Conservation (phyloP, 495 filamentous ascomycete genomes). For the Xylaria grammica region DNA sequence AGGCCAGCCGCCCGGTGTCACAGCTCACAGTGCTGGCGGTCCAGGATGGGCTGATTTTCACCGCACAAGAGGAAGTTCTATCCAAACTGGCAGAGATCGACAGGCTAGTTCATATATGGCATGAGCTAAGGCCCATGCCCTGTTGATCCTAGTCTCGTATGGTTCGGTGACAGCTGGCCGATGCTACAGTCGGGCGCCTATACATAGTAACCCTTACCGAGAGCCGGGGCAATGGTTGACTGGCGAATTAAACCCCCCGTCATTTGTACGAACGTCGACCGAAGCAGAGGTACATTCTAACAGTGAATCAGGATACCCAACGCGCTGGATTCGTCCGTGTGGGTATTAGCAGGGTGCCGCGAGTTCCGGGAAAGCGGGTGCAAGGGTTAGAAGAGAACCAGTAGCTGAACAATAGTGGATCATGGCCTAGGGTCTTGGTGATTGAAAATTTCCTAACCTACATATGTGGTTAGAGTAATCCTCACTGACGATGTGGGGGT, state of each 20-base stretch:
- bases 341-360: too few species aligned
- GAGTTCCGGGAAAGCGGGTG: too few species aligned
- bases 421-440: not conserved
- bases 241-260: not conserved
- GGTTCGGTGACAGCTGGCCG: too few species aligned
- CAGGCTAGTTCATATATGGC: too few species aligned
- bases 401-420: not conserved
- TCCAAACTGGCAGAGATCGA: too few species aligned
- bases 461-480: not conserved
- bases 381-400: not conserved
- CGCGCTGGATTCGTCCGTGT: not conserved
- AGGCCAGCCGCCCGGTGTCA: not conserved
- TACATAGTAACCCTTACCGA: too few species aligned
- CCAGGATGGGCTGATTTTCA: too few species aligned
- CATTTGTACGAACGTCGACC: not conserved
- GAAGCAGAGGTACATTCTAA: not conserved
- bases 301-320: not conserved
- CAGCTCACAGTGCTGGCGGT: not conserved
- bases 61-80: not conserved
- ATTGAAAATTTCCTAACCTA: not conserved
- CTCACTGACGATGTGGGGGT: not conserved
- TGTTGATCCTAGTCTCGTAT: too few species aligned
- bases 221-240: not conserved
- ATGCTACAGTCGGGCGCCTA: too few species aligned
- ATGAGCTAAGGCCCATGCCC: too few species aligned